Evolutionary conservation across 257 asterid species (phyloP).

Genomic region (Forsythia viridissima): DNA sequence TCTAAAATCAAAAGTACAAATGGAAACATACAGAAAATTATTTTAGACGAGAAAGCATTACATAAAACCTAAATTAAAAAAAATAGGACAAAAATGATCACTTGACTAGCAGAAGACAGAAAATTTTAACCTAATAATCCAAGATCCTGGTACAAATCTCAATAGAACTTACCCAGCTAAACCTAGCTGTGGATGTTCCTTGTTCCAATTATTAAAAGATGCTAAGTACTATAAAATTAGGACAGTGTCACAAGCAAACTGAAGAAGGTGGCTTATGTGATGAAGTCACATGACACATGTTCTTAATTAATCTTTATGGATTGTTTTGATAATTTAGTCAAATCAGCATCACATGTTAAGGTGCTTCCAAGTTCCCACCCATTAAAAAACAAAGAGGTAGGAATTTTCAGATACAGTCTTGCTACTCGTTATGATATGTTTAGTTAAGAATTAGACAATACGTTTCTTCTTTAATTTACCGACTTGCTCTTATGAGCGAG

Average conservation of each 20-base stretch:
- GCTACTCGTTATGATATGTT: not conserved
- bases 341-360: conserved; percentile 30
- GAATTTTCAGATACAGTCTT: not conserved
- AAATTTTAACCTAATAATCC: not conserved
- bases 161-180: conserved; percentile 22
- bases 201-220: conserved; percentile 23
- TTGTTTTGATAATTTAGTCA: conserved; percentile 23
- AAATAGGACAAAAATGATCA: not conserved
- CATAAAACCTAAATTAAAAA: not conserved
- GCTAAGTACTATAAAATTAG: not conserved
- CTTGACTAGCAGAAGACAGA: not conserved
- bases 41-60: no score
- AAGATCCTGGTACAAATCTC: not conserved
- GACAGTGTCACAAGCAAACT: conserved; percentile 4
- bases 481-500: not conserved
- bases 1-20: no score
- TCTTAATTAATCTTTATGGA: conserved; percentile 22
- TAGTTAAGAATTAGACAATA: not conserved
- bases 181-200: conserved; percentile 17
- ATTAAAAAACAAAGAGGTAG: not conserved
- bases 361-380: conserved; percentile 23
- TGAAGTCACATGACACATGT: conserved; percentile 36
- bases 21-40: no score
- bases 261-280: conserved; percentile 21
- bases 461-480: no score